Conservation (phyloP, 2,329 filamentous ascomycete genomes). For the Calonectria pseudoreteaudii region DNA sequence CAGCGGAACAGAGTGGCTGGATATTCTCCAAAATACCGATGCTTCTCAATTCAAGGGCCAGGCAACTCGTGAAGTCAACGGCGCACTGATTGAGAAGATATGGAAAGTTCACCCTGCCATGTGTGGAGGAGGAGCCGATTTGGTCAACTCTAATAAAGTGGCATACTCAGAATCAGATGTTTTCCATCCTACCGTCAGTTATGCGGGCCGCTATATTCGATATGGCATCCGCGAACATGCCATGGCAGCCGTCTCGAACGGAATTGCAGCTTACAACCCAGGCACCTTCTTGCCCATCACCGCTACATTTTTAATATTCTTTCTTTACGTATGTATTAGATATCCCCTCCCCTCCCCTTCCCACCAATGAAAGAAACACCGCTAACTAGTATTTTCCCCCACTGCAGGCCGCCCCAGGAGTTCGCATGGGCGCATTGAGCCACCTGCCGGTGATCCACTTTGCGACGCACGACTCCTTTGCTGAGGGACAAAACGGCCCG, state of each 20-base stretch:
- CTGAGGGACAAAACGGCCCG: slow-evolving; percentile 65
- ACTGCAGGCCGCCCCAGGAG: slow-evolving; percentile 44
- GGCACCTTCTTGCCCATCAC: slow-evolving; percentile 67
- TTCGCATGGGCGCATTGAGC: slow-evolving; percentile 66
- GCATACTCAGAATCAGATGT: slow-evolving; percentile 50
- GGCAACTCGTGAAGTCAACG: slow-evolving; percentile 55
- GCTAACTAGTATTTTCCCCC: not conserved
- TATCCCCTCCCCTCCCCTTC: no score
- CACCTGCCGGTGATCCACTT: slow-evolving; percentile 62
- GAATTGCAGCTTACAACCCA: slow-evolving; percentile 56
- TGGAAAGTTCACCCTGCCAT: slow-evolving; percentile 34
- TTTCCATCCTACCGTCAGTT: slow-evolving; percentile 41
- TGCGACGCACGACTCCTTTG: slow-evolving; percentile 66
- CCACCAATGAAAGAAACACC: not conserved
- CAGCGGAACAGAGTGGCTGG: slow-evolving; percentile 20
- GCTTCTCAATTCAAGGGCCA: slow-evolving; percentile 22
- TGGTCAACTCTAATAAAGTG: slow-evolving; percentile 59
- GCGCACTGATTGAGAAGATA: slow-evolving; percentile 32
- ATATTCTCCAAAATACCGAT: slow-evolving; percentile 26
- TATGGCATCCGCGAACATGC: slow-evolving; percentile 64
- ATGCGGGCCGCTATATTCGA: slow-evolving; percentile 57
- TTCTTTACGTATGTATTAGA: slow-evolving; percentile 45
- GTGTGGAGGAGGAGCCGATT: slow-evolving; percentile 52
- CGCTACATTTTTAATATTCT: slow-evolving; percentile 70
- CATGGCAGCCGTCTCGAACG: slow-evolving; percentile 61